Evolutionary conservation across 2,329 filamentous ascomycete species (phyloP).

Genomic region (Microsporum canis): DNA sequence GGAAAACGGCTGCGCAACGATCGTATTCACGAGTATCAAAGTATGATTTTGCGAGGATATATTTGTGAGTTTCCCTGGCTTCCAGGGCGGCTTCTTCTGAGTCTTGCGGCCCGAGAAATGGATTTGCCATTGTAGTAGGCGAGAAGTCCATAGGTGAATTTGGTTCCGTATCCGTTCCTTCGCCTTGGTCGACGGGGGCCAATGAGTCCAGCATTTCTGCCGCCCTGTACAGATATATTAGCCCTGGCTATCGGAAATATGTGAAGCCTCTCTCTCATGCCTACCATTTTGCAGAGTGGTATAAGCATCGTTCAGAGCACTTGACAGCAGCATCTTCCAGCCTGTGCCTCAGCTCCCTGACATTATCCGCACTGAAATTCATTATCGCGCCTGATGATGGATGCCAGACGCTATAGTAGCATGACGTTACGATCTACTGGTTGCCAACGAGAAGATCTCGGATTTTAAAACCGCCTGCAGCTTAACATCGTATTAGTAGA

Average conservation of each 20-base stretch:
- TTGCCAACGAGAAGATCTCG: neutral
- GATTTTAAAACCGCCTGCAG: neutral
- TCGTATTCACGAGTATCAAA: conserved; percentile 95
- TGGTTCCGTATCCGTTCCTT: conserved; percentile 46
- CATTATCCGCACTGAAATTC: conserved; percentile 26
- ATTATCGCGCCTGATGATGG: conserved; percentile 11
- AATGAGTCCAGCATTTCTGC: conserved; percentile 86
- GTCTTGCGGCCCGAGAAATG: conserved; percentile 47
- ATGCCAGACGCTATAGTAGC: neutral
- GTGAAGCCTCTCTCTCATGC: neutral
- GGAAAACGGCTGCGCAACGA: conserved; percentile 78
- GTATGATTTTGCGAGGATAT: conserved; percentile 81
- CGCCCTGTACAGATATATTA: conserved; percentile 49
- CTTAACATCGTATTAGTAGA: neutral
- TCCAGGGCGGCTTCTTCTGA: conserved; percentile 65
- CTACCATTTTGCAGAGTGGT: conserved; percentile 94
- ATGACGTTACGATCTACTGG: neutral
- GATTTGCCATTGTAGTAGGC: conserved; percentile 41
- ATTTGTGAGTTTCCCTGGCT: conserved; percentile 66
- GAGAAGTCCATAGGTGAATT: conserved; percentile 49
- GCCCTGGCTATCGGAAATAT: neutral
- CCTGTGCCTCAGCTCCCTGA: conserved; percentile 54
- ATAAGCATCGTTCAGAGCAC: conserved; percentile 88
- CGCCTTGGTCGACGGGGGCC: conserved; percentile 41
- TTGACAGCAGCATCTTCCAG: conserved; percentile 78